Conservation (phyloP, 1,284 basidiomycete species). For the Fomitopsis betulina region DNA sequence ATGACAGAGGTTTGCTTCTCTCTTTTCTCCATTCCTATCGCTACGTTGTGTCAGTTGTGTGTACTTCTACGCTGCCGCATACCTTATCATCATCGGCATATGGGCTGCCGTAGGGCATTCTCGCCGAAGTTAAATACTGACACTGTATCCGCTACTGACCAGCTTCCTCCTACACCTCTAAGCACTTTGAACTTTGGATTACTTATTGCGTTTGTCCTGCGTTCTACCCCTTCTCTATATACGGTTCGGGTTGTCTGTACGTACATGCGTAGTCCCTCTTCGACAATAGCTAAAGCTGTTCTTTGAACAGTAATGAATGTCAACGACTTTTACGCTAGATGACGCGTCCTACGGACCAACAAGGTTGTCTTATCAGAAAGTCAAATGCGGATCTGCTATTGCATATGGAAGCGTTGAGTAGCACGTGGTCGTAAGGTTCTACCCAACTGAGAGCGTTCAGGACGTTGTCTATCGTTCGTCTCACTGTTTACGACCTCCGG, state of each 20-base stretch:
- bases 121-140: constrained; percentile 2
- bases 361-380: too few relatives aligned
- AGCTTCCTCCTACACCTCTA: background rate
- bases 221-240: background rate
- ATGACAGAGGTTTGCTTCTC: background rate
- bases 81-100: constrained; percentile 7
- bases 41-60: constrained; percentile 3
- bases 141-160: background rate
- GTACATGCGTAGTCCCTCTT: constrained; percentile 1
- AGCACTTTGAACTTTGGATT: constrained; percentile 3
- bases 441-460: too few relatives aligned
- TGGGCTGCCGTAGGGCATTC: constrained; percentile 25
- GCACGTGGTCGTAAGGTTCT: too few relatives aligned
- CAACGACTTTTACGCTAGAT: background rate
- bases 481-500: too few relatives aligned
- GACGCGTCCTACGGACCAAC: too few relatives aligned
- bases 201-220: constrained; percentile 3
- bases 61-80: constrained; percentile 12
- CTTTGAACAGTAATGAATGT: background rate
- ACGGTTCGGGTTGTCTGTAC: background rate
- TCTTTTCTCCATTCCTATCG: background rate
- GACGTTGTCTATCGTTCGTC: too few relatives aligned
- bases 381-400: too few relatives aligned
- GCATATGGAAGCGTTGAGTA: too few relatives aligned
- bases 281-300: background rate